Conservation (phyloP, 495 filamentous ascomycete species). For the Ramalina peruviana region DNA sequence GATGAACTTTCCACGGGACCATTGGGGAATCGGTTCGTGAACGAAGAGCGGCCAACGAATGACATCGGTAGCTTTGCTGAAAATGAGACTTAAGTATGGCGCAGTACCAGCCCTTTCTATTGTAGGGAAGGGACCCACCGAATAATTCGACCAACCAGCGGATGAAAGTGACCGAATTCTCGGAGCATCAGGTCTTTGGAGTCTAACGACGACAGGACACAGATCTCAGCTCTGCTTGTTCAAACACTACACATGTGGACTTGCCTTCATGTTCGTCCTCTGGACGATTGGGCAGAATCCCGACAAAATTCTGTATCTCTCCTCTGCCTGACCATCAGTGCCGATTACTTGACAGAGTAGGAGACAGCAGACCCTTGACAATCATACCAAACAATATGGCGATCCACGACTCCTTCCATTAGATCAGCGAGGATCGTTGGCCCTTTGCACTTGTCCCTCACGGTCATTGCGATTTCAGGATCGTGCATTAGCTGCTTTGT, state of each 20-base stretch:
- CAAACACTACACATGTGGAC: too few relatives aligned
- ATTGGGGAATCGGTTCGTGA: conserved; percentile 20
- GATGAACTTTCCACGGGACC: conserved; percentile 26
- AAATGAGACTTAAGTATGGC: neutral
- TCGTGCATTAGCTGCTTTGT: conserved; percentile 19
- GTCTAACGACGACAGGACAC: neutral
- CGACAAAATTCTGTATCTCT: conserved; percentile 33
- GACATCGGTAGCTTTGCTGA: conserved; percentile 24
- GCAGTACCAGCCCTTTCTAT: too few relatives aligned
- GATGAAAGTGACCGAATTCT: conserved; percentile 16
- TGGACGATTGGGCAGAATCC: conserved; percentile 19
- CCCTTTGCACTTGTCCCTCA: conserved; percentile 8
- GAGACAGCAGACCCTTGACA: conserved; percentile 18
- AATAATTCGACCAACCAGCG: neutral
- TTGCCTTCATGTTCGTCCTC: neutral
- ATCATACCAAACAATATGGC: conserved; percentile 23
- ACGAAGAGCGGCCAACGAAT: conserved; percentile 32
- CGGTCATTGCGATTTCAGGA: conserved; percentile 10
- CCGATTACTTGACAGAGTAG: too few relatives aligned
- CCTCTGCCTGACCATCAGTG: neutral
- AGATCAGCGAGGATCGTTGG: conserved; percentile 12
- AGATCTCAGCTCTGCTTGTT: too few relatives aligned
- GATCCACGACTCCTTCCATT: conserved; percentile 3
- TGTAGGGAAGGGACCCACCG: too few relatives aligned
- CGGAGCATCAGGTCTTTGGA: conserved; percentile 10